Conservation (phyloP, 192 early-diverging fungal species). For the Entomortierella chlamydospora region DNA sequence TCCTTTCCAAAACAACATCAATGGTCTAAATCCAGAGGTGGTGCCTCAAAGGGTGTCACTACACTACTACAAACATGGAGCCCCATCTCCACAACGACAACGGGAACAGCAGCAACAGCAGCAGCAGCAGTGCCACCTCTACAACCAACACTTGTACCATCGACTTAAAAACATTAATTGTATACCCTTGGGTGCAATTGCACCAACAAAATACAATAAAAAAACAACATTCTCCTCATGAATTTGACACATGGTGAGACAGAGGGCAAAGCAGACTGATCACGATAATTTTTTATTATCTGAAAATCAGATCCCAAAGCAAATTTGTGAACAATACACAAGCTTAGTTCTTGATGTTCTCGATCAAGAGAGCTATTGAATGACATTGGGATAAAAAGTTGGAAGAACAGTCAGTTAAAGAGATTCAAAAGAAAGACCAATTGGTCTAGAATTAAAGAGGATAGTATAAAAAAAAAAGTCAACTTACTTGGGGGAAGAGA, state of each 20-base stretch:
- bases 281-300: slow-evolving; percentile 28
- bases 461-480: too few relatives aligned
- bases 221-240: too few relatives aligned
- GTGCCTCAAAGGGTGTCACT: background rate
- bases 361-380: slow-evolving; percentile 44
- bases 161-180: too few relatives aligned
- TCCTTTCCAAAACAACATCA: slow-evolving; percentile 51
- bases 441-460: too few relatives aligned
- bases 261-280: slow-evolving; percentile 13
- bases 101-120: too few relatives aligned
- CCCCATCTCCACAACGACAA: background rate
- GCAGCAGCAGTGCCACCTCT: background rate
- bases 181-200: too few relatives aligned
- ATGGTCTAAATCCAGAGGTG: slow-evolving; percentile 30
- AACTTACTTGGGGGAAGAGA: slow-evolving; percentile 86
- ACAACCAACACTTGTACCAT: background rate
- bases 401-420: background rate
- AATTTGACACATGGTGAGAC: too few relatives aligned
- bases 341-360: slow-evolving; percentile 59
- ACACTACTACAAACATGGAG: background rate
- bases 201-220: too few relatives aligned
- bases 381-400: background rate
- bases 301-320: slow-evolving; percentile 31
- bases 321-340: slow-evolving; percentile 13
- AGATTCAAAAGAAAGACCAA: too few relatives aligned